phyloP scores from a whole-genome alignment of 176 grass and related monocot genomes.

The Cocos nucifera region DNA sequence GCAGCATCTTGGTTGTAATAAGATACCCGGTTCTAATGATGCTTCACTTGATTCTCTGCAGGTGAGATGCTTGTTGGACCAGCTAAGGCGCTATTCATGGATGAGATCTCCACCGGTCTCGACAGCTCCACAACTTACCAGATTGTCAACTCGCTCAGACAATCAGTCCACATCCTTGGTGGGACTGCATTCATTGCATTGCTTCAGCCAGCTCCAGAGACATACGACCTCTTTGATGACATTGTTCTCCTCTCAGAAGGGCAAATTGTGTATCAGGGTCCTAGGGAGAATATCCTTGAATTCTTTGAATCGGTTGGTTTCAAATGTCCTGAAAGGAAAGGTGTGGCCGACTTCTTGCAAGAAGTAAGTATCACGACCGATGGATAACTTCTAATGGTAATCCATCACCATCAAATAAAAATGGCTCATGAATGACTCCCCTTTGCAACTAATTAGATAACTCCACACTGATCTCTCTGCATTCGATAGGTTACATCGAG shows the following conservation, averaged over 20 bases:
- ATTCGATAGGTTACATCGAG: slow-evolving; percentile 56
- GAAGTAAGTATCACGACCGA: slow-evolving; percentile 30
- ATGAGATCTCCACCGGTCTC: slow-evolving; percentile 85
- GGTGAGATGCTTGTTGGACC: slow-evolving; percentile 86
- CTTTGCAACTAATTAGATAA: too few species aligned
- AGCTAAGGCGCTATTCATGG: slow-evolving; percentile 74
- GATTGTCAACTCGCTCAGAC: slow-evolving; percentile 62
- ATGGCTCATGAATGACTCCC: not conserved
- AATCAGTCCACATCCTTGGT: slow-evolving; percentile 51
- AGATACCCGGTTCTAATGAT: not conserved
- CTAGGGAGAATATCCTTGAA: slow-evolving; percentile 59
- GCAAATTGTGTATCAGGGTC: slow-evolving; percentile 65
- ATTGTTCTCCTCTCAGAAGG: slow-evolving; percentile 78
- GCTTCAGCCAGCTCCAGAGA: slow-evolving; percentile 82
- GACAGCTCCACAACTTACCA: slow-evolving; percentile 84
- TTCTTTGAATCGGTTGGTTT: slow-evolving; percentile 75
- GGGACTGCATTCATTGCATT: slow-evolving; percentile 59
- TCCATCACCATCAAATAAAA: too few species aligned
- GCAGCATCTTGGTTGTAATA: not conserved
- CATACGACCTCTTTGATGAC: slow-evolving; percentile 78
- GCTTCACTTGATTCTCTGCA: not conserved
- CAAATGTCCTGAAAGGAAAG: slow-evolving; percentile 68
- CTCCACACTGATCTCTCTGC: not conserved
- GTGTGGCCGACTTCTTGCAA: slow-evolving; percentile 68
- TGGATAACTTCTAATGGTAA: too few species aligned